Base-by-base conservation (phyloP, 2,329 filamentous ascomycete species). In the Trichophaea hybrida region DNA sequence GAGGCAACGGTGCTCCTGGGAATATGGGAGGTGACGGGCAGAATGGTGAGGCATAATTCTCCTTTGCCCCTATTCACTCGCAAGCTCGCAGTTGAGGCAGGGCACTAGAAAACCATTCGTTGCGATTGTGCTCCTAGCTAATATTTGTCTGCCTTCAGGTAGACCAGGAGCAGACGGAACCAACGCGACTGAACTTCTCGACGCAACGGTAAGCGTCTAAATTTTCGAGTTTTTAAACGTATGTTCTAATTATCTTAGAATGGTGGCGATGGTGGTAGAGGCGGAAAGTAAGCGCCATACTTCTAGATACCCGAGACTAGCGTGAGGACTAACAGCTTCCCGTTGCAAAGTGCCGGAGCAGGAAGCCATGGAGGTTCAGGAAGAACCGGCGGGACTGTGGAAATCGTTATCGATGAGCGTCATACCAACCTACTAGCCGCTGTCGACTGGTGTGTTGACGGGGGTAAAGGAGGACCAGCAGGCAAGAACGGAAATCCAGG, bases 391-490 rank as follows among this genome's bases (percentile, higher is more conserved):
- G 61, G 61, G 6, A 43, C 55, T 44, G 49, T 63, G 12, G 49
- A 44, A 6, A 46, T 63, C 24, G 51, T 56, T 6, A 59, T 63
- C 32, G 40, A 53, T 1, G 61, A 63, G 24, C 56, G 56, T 15
- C 50, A 63, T 35, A 59, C 59, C 8, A 59, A 61, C 31, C 61
- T 63, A 12, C 59, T 63, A 5, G 49, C 61, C 8, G 61, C 52
- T 7, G 56, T 63, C 13, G 59, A 63, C 31, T 63, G 61, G 61
- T 56, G 61, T 40, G 35, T 63, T 32, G 50, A 49, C 3, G 53
- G 59, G n/a, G 59, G 61, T 3, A 35, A 15, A 6, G 59, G 61
- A 1, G 59, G 61, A n/a, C 53, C 44, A 4, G 35, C 51, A 5
- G 61, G 61, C 2, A 17, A 44, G 5, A 59, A 63, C 38, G 61